These are phyloP conservation scores for Colletotrichum echinochloae DNA, from an alignment of 2,329 filamentous ascomycete species.

Conservation along the genomic window DNA sequence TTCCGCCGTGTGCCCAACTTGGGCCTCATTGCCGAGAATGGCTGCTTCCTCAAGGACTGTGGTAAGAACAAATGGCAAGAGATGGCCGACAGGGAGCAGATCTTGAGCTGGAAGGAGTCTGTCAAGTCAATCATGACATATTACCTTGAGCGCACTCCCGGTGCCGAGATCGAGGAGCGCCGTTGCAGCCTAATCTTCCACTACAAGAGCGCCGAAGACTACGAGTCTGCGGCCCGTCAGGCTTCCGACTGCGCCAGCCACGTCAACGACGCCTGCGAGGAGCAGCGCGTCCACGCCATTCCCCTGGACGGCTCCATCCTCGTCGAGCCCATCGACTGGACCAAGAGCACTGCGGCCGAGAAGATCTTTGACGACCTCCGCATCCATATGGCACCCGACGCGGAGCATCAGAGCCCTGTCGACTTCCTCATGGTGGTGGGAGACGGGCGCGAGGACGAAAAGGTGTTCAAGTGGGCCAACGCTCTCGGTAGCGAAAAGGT, in stretches of 20 bases:
- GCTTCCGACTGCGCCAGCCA: constrained; percentile 93
- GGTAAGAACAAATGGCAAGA: constrained; percentile 78
- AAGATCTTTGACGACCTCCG: constrained; percentile 75
- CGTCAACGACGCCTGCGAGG: constrained; percentile 92
- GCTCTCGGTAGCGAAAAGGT: constrained; percentile 69
- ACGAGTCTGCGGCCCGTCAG: constrained; percentile 78
- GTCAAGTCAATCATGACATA: constrained; percentile 88
- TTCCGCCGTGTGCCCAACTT: constrained; percentile 87
- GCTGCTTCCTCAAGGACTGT: constrained; percentile 85
- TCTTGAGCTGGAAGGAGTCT: constrained; percentile 83
- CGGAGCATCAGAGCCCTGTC: constrained; percentile 58
- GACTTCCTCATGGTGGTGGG: constrained; percentile 93
- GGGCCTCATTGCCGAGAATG: constrained; percentile 94
- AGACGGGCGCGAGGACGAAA: constrained; percentile 92
- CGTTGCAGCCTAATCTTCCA: constrained; percentile 93
- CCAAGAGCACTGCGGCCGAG: constrained; percentile 85
- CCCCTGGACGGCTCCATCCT: constrained; percentile 83
- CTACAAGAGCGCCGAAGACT: constrained; percentile 85
- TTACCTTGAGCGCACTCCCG: constrained; percentile 89
- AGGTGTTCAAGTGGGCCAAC: constrained; percentile 95
- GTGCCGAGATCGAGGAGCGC: constrained; percentile 89
- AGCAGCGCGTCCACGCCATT: constrained; percentile 85
- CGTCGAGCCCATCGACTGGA: constrained; percentile 88
- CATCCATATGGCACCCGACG: constrained; percentile 50
- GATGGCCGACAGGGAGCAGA: constrained; percentile 78